These are phyloP conservation scores for Paxillus rubicundulus DNA, from an alignment of 768 basidiomycete genomes.

Conservation along the genomic window DNA sequence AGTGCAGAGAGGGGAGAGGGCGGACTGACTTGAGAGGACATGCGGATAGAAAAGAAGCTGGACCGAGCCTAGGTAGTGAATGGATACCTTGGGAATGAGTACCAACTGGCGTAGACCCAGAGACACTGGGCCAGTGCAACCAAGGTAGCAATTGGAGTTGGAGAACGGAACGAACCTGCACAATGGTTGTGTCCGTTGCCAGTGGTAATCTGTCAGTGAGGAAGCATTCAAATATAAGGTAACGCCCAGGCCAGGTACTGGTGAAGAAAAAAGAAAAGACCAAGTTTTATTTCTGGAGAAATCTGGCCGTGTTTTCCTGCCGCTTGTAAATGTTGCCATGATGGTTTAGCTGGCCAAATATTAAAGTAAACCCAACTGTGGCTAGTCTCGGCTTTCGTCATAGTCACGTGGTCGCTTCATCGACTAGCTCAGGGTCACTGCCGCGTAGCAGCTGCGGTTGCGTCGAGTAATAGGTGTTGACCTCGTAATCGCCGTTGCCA, in stretches of 20 bases:
- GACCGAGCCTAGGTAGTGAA: not conserved
- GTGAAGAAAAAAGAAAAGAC: not conserved
- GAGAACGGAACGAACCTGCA: not conserved
- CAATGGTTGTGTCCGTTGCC: not conserved
- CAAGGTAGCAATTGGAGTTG: not conserved
- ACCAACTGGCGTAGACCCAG: not conserved
- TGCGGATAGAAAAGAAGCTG: not conserved
- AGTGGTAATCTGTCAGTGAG: not conserved
- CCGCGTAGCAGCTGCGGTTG: too few relatives aligned
- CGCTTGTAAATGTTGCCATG: too few relatives aligned
- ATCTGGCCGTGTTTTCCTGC: not conserved
- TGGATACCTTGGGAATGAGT: not conserved
- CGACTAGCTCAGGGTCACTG: too few relatives aligned
- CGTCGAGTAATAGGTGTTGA: too few relatives aligned
- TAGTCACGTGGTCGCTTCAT: too few relatives aligned
- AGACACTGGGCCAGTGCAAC: not conserved
- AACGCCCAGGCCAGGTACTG: not conserved
- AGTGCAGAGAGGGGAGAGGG: slow-evolving; percentile 9
- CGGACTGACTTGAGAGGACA: not conserved
- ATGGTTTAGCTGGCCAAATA: too few relatives aligned
- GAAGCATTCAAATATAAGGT: not conserved
- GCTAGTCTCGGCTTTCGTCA: too few relatives aligned
- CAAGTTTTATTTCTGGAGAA: not conserved
- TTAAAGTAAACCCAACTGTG: too few relatives aligned
- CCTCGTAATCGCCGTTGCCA: too few relatives aligned